These are phyloP conservation scores for Globisporangium spiculum DNA, from an alignment of 352 stramenopile genomes.

Conservation along the genomic window DNA sequence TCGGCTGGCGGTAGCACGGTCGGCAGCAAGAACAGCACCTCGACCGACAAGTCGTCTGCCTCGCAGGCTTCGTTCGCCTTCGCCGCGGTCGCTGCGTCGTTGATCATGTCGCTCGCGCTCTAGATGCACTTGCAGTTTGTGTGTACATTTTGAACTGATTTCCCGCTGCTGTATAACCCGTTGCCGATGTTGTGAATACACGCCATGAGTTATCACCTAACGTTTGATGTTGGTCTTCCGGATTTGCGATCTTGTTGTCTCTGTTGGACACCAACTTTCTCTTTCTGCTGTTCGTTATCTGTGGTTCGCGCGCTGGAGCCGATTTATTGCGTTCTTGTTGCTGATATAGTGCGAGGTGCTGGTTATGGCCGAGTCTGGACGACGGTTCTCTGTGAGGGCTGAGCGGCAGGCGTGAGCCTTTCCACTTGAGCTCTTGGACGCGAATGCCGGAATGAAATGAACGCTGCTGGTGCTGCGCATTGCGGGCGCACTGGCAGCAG, in stretches of 20 bases:
- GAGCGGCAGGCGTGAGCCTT: neutral
- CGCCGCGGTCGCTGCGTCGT: conserved; percentile 4
- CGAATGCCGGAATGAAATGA: neutral
- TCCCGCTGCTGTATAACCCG: conserved; percentile 1
- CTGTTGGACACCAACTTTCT: too few relatives aligned
- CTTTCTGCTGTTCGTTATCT: too few relatives aligned
- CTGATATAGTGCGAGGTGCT: neutral
- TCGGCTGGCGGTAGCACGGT: neutral
- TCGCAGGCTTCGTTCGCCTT: conserved; percentile 1
- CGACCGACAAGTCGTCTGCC: conserved; percentile 6
- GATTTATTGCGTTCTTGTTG: too few relatives aligned
- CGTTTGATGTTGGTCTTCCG: neutral
- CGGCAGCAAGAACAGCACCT: neutral
- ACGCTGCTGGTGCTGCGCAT: neutral
- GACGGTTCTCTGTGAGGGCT: neutral
- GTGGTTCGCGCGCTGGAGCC: too few relatives aligned
- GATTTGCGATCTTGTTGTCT: neutral
- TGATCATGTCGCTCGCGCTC: conserved; percentile 11
- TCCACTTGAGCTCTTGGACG: neutral
- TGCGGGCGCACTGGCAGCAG: neutral
- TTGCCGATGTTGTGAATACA: conserved; percentile 12
- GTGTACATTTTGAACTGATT: conserved; percentile 14
- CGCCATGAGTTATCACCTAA: conserved; percentile 7
- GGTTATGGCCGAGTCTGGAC: neutral
- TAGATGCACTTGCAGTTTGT: conserved; percentile 10